These are phyloP conservation scores for Artemisia tridentata DNA, from an alignment of 129 eudicot genomes.

Conservation along the genomic window DNA sequence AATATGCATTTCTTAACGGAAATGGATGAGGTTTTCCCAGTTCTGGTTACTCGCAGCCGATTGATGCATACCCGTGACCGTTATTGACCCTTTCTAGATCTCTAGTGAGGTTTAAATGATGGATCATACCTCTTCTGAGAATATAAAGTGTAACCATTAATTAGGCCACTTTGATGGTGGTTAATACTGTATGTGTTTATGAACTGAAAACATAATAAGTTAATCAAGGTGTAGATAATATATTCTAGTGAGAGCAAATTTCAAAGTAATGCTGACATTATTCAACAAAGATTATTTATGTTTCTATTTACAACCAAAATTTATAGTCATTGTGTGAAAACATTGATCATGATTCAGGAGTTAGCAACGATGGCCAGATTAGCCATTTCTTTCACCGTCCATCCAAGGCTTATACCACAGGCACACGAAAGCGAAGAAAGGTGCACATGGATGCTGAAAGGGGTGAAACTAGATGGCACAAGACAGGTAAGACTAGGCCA, in stretches of 20 bases:
- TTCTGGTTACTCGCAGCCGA: too few species aligned
- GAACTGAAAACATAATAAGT: neutral
- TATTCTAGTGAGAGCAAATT: too few species aligned
- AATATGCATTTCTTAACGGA: too few species aligned
- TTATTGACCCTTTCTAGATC: too few species aligned
- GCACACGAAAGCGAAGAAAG: conserved; percentile 86
- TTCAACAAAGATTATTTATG: neutral
- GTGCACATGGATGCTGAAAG: conserved; percentile 71
- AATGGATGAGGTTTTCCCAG: too few species aligned
- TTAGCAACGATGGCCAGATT: conserved; percentile 79
- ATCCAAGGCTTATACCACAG: conserved; percentile 96
- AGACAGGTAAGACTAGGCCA: conserved; percentile 91
- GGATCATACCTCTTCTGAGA: too few species aligned
- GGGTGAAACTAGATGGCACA: conserved; percentile 98
- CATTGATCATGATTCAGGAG: conserved; percentile 47
- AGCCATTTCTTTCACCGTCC: conserved; percentile 97
- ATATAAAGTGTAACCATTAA: too few species aligned
- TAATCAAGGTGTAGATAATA: neutral
- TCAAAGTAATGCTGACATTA: too few species aligned
- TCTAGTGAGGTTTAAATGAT: too few species aligned
- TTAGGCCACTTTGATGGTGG: too few species aligned
- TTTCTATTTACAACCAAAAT: neutral
- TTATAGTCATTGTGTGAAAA: neutral
- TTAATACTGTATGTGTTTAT: too few species aligned
- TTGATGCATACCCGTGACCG: too few species aligned